Percentiles rank a stretch among this genome's conserved stretches.
Evolutionary conservation across 202 grass and related monocot species (phyloP).

Genomic region (Carex arenaria): DNA sequence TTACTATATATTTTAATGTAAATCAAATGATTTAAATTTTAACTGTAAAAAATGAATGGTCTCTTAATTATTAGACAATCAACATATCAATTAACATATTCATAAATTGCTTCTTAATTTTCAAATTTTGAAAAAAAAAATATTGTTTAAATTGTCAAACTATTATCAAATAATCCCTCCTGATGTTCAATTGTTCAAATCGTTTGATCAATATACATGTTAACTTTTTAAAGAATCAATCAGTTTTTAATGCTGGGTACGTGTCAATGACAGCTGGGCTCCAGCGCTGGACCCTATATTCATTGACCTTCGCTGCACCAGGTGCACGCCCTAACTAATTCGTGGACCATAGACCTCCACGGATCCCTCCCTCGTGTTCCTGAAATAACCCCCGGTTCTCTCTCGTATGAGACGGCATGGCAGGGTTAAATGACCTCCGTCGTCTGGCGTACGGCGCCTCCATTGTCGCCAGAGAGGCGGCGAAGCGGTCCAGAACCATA

Average conservation of each 20-base stretch:
- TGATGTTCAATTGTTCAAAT: no score
- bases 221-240: no score
- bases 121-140: no score
- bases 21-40: no score
- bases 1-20: no score
- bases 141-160: no score
- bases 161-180: no score
- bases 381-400: not conserved
- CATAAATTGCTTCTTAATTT: no score
- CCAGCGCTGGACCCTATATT: not conserved
- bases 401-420: not conserved
- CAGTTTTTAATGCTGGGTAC: not conserved
- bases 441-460: slow-evolving; percentile 41
- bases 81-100: no score
- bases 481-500: slow-evolving; percentile 24
- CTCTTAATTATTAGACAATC: no score
- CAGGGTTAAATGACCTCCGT: slow-evolving; percentile 23
- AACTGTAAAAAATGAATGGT: no score
- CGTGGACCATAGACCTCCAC: slow-evolving; percentile 21
- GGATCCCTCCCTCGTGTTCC: not conserved
- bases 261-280: not conserved
- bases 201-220: no score
- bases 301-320: not conserved
- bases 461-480: slow-evolving; percentile 56
- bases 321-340: not conserved